Evolutionary conservation across 345 rosid genomes (phyloP).

Genomic region (Citropsis articulata): DNA sequence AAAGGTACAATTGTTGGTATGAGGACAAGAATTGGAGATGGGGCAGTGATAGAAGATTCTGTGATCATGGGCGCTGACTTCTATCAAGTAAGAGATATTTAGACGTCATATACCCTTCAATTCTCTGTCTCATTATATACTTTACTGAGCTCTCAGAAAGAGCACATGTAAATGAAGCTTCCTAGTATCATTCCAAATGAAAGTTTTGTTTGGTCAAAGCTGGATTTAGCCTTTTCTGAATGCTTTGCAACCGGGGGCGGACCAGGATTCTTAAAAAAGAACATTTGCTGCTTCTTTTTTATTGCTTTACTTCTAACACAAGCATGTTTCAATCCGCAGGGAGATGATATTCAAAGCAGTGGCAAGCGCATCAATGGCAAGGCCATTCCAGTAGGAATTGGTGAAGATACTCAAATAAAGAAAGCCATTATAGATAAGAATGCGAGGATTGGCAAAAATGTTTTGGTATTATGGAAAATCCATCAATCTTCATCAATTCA

Average conservation of each 20-base stretch:
- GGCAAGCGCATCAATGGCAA: constrained; percentile 13
- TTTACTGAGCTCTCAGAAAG: background rate
- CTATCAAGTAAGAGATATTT: constrained; percentile 50
- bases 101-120: background rate
- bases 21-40: constrained; percentile 65
- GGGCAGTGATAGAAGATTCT: constrained; percentile 64
- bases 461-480: constrained; percentile 29
- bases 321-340: constrained; percentile 8
- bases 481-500: background rate
- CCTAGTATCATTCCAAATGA: background rate
- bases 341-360: constrained; percentile 26
- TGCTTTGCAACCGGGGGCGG: background rate
- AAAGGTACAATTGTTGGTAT: constrained; percentile 73
- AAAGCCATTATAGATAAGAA: constrained; percentile 75
- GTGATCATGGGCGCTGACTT: constrained; percentile 74
- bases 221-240: background rate
- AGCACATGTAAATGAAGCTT: background rate
- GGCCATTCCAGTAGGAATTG: constrained; percentile 60
- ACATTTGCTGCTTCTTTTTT: background rate
- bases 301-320: background rate
- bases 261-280: background rate
- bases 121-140: background rate
- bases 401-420: constrained; percentile 51
- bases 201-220: background rate
- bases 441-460: constrained; percentile 78